Evolutionary conservation across 106 monocot species (phyloP), one percentile per base, ranked within the genome.

Genomic region (Acorus calamus): DNA sequence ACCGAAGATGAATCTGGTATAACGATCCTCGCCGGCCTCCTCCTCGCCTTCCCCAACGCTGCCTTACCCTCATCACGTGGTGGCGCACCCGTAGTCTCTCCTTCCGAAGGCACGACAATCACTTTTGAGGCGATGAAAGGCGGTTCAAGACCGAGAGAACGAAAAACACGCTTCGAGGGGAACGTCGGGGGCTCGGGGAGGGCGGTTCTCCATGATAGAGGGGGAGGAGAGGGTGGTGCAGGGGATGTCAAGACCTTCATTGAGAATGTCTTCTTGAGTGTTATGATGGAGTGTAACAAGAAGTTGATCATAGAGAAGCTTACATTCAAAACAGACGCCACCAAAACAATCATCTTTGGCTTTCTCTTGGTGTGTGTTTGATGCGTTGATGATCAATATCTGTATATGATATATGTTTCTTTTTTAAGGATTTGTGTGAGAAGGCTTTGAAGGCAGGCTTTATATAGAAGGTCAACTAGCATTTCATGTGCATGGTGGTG

Each of bases 1-100:
- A 8, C 47, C 4, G 44, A 49, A 28, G 12, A 8, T 7, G 9
- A n/a, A 2, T 73, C 67, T 45, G 92, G 85, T 48, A 88, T 78
- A 6, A 59, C 55, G 2, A 85, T 57, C 80, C 13, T 93, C 51
- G 80, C 41, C 42, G 92, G 92, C 68, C 92, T 80, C 66, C 47
- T 72, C 64, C 68, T 81, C 61, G 8, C 2, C 55, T 9, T 76
- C 53, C 9, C 9, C 3, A 44, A 10, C 14, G 5, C 53, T 6
- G 0, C 42, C 57, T 5, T 58, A 7, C 42, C 8, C 57, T 3
- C 11, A 14, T 3, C 11, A 14, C 7, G 12, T 42, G 57, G 57
- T 7, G 2, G 8, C 57, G 7, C 3, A 58, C 7, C 11, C 28
- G 10, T 0, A 5, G 57, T 6, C 11, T 58, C 28, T 6, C 11